Evolutionary conservation across 345 rosid species (phyloP).

Genomic region (Camelina laxa): DNA sequence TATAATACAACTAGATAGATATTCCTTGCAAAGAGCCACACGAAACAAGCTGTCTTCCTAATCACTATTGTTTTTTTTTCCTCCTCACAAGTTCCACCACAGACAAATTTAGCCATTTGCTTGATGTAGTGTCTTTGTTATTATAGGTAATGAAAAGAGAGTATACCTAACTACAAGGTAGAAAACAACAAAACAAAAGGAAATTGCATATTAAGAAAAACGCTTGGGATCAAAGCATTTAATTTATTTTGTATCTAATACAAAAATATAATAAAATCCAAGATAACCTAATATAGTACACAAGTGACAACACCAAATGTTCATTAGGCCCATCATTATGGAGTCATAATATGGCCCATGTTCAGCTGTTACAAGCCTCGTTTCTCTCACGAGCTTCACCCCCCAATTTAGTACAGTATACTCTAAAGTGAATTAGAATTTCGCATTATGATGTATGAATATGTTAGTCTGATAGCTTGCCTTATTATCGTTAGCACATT

Average conservation of each 20-base stretch:
- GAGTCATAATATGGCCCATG: background rate
- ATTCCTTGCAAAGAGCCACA: constrained; percentile 12
- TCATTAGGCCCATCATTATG: background rate
- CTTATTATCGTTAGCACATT: background rate
- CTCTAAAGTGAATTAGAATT: background rate
- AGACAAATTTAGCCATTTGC: constrained; percentile 7
- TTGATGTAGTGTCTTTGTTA: constrained; percentile 11
- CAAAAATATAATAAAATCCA: background rate
- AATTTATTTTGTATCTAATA: background rate
- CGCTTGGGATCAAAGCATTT: background rate
- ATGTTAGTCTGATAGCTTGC: background rate
- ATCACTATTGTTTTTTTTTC: constrained; percentile 14
- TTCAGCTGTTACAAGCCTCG: background rate
- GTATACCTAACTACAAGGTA: constrained; percentile 22
- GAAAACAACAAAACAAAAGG: background rate
- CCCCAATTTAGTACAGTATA: too few species aligned
- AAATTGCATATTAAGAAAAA: background rate
- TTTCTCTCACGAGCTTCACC: background rate
- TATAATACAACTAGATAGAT: background rate
- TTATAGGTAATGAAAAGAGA: constrained; percentile 31
- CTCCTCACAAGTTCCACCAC: constrained; percentile 16
- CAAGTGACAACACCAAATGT: background rate
- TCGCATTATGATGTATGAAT: background rate
- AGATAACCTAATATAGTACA: background rate
- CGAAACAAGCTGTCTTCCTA: constrained; percentile 6